These are phyloP conservation scores for Solanum infundibuliforme DNA, from an alignment of 257 asterid species.

Conservation along the genomic window DNA sequence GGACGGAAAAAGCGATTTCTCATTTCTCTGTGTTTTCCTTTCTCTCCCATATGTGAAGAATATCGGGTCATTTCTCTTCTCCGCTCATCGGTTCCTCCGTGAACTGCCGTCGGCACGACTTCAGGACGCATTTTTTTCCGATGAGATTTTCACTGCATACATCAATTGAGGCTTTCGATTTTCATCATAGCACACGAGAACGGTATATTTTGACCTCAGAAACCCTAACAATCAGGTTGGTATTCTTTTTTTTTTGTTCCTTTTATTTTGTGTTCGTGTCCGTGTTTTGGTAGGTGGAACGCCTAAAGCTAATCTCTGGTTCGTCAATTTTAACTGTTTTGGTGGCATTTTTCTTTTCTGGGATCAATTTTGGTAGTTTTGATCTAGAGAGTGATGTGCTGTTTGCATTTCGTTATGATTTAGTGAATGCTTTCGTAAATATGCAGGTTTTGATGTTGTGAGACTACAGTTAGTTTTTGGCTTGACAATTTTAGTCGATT, in stretches of 20 bases:
- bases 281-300: neutral
- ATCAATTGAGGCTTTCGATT: neutral
- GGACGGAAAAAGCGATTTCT: slow-evolving; percentile 1
- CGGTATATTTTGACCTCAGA: neutral
- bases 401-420: neutral
- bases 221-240: slow-evolving; percentile 1
- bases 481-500: neutral
- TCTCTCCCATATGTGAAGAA: neutral
- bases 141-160: neutral
- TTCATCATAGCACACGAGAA: neutral
- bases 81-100: neutral
- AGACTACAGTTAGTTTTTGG: neutral
- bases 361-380: neutral
- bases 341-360: neutral
- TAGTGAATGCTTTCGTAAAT: neutral
- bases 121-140: neutral
- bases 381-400: neutral
- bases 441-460: neutral
- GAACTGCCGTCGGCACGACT: neutral
- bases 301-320: neutral
- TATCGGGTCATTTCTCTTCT: neutral
- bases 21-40: neutral
- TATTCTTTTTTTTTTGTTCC: neutral
- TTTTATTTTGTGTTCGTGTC: neutral
- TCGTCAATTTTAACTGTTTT: neutral